Base-by-base conservation (phyloP, 2,329 filamentous ascomycete species). In the Aspergillus phoenicis region DNA sequence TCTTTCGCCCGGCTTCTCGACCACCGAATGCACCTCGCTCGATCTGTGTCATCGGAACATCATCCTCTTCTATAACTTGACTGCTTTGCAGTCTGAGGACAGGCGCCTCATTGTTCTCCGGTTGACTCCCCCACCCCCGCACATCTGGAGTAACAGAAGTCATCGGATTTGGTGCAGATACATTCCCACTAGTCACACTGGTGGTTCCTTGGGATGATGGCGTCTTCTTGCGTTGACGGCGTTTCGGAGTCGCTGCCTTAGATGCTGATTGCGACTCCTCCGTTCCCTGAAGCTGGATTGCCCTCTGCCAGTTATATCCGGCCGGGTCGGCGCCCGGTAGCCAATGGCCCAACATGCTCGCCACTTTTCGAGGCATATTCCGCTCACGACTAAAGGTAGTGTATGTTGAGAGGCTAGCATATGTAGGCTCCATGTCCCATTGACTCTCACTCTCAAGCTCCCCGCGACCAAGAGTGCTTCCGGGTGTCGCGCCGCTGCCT, bases 1-100 rank as follows among this genome's bases (percentile, higher is more conserved):
- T 65, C 51, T 69, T 74, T 52, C 69, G 71, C 22, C 55, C 69
- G 17, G 67, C 64, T 57, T 77, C 70, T 20, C 77, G 70, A 38
- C 74, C 66, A 28, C 77, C 77, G 62, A 78, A 79, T 20, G 65
- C 52, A 10, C 77, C 77, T 36, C 74, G 71, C 60, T 79, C 77
- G 22, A 70, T 59, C 56, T 79, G 77, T n/a, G 75, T 79, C 75
- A 78, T 78, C 5, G 75, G 71, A 20, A 73, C 53, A 30, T 70
- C 69, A 15, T 74, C 72, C 17, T 75, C 65, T 8, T 75, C 65
- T 8, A 64, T 69, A 20, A 68, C 62, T 47, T 79, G 77, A 58
- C 76, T 78, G 62, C 73, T 78, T 36, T 68, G 64, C 20, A 74
- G 41, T 56, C 65, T 60, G 20, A 66, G 30, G 39, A 61, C 58